Base-by-base conservation (phyloP, 192 early-diverging fungal genomes). In the Rhizoclosmatium sp. region DNA sequence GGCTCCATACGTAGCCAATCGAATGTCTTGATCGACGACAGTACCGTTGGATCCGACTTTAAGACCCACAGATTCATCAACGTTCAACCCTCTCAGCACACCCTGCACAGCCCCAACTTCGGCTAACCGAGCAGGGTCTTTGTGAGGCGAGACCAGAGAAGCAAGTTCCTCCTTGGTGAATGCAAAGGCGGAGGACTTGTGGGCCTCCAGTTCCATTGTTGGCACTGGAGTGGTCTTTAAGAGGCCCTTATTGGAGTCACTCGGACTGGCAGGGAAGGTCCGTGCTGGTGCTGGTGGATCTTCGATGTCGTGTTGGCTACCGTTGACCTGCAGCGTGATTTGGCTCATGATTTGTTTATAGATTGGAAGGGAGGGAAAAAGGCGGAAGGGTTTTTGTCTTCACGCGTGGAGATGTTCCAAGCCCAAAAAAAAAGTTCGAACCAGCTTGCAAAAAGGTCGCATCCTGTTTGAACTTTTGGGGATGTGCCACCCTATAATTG, bases 101-200 rank as follows among this genome's bases (percentile, higher is more conserved):
- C 62, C 78, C 5, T 56, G 16, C 10, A 48, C 69, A 10, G n/a
- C 19, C 21, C 78, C 78, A 44, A 71, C 10, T 49, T 79, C 46
- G 42, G 69, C 81, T 40, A 88, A 76, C 23, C 62, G 19, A 19
- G 65, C 72, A 58, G 81, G 85, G 62, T 70, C 76, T 65, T 88
- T 88, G 64, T 46, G 40, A 3, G 87, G 87, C 64, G 86, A 85
- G 56, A 87, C 59, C 19, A 88, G 76, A 42, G 78, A 75, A 45
- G 78, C 56, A 39, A 88, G 78, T 21, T 81, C 41, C n/a, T 87
- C 83, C 19, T 76, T 9, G 59, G 76, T 66, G 62, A 82, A n/a
- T 21, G 14, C 65, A 47, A 82, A 82, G 47, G 39, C 45, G 14
- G 41, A 19, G 60, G 44, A 39, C 19, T 69, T 49, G 68, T 31